Base-by-base conservation (phyloP, 1,139 yeast species). In the Geotrichum siamense region DNA sequence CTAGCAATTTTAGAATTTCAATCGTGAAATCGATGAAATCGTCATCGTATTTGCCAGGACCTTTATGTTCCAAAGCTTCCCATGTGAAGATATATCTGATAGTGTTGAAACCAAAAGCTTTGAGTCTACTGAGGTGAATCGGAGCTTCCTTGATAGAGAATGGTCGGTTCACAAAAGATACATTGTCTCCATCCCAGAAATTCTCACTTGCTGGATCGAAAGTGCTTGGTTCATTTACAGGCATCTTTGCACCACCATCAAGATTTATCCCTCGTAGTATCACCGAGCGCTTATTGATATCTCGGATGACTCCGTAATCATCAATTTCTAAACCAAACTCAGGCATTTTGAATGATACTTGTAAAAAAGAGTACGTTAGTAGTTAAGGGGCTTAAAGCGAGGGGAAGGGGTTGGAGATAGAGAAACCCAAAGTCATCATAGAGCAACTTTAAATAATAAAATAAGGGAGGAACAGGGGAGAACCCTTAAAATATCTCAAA, bases 1-100 rank as follows among this genome's bases (percentile, higher is more conserved):
- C 70, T 15, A 82, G 71, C 13, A 77, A 72, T 44, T 71, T 67
- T 43, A 87, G 61, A 15, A 85, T 68, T 44, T 76, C 68, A 23
- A 79, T 68, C 1, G 91, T 75, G 59, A 81, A 85, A 32, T 78
- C 77, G 40, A 84, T 74, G 58, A 76, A 87, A 12, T 76, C 85
- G 32, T 75, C 77, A 59, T 87, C 96, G 58, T 84, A 86, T 13
- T 63, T 62, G 0, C 84, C 93, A 0, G 96, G 96, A 0, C 94
- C 94, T 41, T 64, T 68, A 53, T 86, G 96, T 58, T 87, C 96
- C 22, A 87, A 56, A 0, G 96, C 93, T 58, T 87, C 96, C 96
- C 96, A 87, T 0, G 94, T 82, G 41, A 83, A 68, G 16, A 85
- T 66, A 57, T 78, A 82, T 48, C 96, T 64, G 20, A 86, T 71